Evolutionary conservation across 768 basidiomycete genomes (phyloP), one percentile per base, ranked within the genome.

Genomic region (Trichaptum fuscoviolaceum): DNA sequence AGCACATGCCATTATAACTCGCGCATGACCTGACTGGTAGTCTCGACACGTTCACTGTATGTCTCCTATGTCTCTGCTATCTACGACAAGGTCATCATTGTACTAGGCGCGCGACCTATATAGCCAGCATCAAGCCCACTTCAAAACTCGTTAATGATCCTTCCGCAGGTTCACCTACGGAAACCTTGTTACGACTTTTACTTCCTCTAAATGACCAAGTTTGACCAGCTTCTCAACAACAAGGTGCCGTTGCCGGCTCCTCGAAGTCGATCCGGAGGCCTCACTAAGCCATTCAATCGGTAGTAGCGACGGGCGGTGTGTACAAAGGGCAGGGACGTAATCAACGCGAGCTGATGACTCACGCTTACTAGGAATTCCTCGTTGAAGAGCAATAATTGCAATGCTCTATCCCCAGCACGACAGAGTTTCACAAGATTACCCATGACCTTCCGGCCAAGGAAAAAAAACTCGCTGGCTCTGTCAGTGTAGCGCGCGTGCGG

Each of bases 381-480:
- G 87, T 90, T 91, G 87, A 91, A 89, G 89, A 90, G 87, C 88
- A 86, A 90, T 89, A 91, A 89, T 90, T 89, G 86, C 88, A 90
- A 89, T 89, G 87, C 87, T 89, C 89, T 88, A 89, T 89, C 87
- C 88, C 88, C 87, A 87, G 84, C 86, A 88, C 84, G 85, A 87
- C 85, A 82, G 82, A 84, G 85, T 87, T 87, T 87, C 85, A 87
- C 85, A 87, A 86, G 86, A 86, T 87, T 87, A 86, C 86, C 86
- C 84, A 81, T 82, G 68, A 82, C 87, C 86, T 89, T 87, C 83
- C 86, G 83, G 88, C 78, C 85, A 85, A 89, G 88, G 87, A 80
- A 79, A 83, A 52, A 82, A 77, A 83, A 89, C 88, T 89, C 87
- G 85, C 88, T 90, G 89, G 88, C 87, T 86, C 87, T 85, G 88